These are phyloP conservation scores for Ophiostoma quercus DNA, from an alignment of 2,329 filamentous ascomycete species.

Conservation along the genomic window DNA sequence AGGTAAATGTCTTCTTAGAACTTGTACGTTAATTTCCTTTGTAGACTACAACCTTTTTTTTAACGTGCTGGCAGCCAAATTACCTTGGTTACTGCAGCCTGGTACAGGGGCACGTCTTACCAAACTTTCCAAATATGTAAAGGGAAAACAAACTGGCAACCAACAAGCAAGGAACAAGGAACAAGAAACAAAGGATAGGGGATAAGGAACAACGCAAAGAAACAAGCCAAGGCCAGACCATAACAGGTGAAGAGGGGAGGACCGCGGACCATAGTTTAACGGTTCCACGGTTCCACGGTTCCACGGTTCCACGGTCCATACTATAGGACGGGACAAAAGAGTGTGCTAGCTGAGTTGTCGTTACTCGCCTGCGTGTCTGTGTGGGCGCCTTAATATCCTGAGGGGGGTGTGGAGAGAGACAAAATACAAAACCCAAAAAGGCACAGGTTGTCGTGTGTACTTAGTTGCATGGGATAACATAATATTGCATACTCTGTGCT, in stretches of 20 bases:
- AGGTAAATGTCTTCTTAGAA: background rate
- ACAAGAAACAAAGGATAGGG: background rate
- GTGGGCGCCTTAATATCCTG: conserved; percentile 19
- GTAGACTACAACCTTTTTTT: background rate
- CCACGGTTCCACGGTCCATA: background rate
- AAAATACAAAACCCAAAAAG: background rate
- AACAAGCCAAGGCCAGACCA: background rate
- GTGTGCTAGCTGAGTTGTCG: conserved; percentile 20
- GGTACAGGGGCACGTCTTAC: too few relatives aligned
- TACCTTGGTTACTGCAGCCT: too few relatives aligned
- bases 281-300: too few relatives aligned
- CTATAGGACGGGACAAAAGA: background rate
- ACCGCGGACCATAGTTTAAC: background rate
- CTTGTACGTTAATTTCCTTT: background rate
- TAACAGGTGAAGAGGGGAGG: background rate
- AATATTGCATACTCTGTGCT: background rate
- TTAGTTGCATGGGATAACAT: background rate
- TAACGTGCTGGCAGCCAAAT: background rate
- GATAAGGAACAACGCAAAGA: background rate
- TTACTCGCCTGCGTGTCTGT: conserved; percentile 12
- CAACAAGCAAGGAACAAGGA: background rate
- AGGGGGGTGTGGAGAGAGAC: conserved; percentile 22
- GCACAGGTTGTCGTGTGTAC: background rate
- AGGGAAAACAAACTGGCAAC: background rate
- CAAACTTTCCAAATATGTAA: background rate